Percentiles rank a stretch among this genome's conserved stretches.
Evolutionary conservation across 257 asterid genomes (phyloP).

Genomic region (Handroanthus guayacan): DNA sequence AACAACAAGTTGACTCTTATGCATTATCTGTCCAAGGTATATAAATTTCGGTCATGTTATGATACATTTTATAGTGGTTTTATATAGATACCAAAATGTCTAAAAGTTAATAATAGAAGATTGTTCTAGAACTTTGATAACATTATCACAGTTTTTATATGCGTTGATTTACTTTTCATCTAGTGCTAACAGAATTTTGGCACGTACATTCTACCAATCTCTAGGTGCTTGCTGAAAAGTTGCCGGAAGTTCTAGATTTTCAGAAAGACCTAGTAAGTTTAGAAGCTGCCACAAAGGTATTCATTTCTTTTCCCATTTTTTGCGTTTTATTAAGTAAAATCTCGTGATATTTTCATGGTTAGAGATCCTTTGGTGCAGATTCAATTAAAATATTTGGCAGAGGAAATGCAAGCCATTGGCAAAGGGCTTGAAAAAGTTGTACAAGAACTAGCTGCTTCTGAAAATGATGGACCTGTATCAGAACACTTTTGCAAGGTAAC

Average conservation of each 20-base stretch:
- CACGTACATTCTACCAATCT: constrained; percentile 25
- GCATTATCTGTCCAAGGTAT: constrained; percentile 93
- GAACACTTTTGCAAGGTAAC: constrained; percentile 70
- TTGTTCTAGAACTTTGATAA: not conserved
- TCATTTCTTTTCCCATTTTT: not conserved
- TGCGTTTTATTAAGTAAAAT: not conserved
- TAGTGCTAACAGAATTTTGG: constrained; percentile 14
- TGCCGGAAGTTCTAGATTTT: constrained; percentile 80
- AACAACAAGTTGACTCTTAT: constrained; percentile 88
- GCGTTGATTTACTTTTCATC: constrained; percentile 9
- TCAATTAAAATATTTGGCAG: constrained; percentile 83
- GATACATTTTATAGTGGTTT: not conserved
- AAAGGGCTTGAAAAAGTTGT: constrained; percentile 78
- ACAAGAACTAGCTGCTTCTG: constrained; percentile 74
- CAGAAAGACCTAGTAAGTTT: constrained; percentile 65
- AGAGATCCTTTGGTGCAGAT: constrained; percentile 53
- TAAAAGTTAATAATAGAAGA: not conserved
- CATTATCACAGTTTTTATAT: not conserved
- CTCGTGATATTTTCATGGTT: constrained; percentile 30
- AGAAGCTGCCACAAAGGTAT: constrained; percentile 86
- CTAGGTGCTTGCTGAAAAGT: constrained; percentile 76
- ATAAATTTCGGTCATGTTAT: constrained; percentile 11
- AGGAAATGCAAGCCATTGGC: constrained; percentile 87
- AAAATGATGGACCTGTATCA: constrained; percentile 75
- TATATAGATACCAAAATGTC: not conserved